Base-by-base conservation (phyloP, 495 filamentous ascomycete genomes). In the Platismatia glauca region DNA sequence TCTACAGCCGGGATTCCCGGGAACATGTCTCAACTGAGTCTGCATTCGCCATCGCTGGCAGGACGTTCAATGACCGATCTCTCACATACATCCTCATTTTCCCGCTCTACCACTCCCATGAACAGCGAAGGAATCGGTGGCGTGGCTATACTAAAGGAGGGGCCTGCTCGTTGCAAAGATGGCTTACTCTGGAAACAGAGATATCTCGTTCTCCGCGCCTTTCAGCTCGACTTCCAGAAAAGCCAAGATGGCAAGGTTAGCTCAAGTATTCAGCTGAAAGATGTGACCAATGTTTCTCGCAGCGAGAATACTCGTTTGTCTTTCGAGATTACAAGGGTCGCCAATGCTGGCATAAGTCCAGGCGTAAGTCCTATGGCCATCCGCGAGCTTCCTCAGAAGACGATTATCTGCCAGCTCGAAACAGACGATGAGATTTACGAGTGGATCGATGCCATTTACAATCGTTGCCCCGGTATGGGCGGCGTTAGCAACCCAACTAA, bases 401-500 rank as follows among this genome's bases (percentile, higher is more conserved):
- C 86, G 13, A 79, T 96, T 44, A 88, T 90, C 33, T 91, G 95
- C 66, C 89, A 89, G 70, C 89, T 97, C 66, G 95, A 95, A 71
- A 86, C 83, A 27, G 95, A 97, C 65, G 92, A 95, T 67, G 94
- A 98, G 66, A 84, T 97, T 41, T 98, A 98, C 71, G 90, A 95
- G 58, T 98, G 94, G 94, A 95, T 96, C 62, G 94, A 98, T 72
- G 88, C 89, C 72, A 94, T 98, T 65, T 97, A 96, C 71, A 89
- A 90, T 63, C 87, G 94, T 64, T 97, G 91, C 71, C 94, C 94
- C 2, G 93, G 90, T 55, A 96, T 96, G 90, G 91, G 94, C 55
- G 94, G 94, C 63, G 95, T 98, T 12, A 96, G 92, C 76, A 96
- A 96, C 73, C 94, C 94, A 5, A 96, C 95, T 59, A 95, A 96